Base-by-base conservation (phyloP, 1,284 basidiomycete genomes). In the Leccinum angustisporum region DNA sequence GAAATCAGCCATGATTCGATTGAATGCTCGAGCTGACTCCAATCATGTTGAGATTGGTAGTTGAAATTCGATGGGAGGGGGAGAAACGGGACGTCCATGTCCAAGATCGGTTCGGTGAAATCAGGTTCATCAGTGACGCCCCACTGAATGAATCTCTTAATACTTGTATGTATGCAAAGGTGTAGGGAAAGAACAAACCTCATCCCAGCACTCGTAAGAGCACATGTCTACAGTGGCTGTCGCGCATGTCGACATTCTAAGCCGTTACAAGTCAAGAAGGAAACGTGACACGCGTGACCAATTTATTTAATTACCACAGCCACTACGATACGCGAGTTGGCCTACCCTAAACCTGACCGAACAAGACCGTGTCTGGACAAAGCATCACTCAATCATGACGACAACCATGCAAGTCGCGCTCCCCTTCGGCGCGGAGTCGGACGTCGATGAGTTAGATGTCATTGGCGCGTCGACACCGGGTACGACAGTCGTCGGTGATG, bases 401-500 rank as follows among this genome's bases (percentile, higher is more conserved):
- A 52, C 54, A 36, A 62, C 40, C 36, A 57, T 50, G 56, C 43
- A 57, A 0, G 56, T 62, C 57, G 60, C 18, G 54, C 50, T 62
- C n/a, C 59, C 68, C 9, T 61, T 61, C 21, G 56, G 60, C 1
- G 30, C 10, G 0, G 66, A 66, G 50, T 67, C 58, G 1, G 72
- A 75, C 11, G 6, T 62, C 14, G 70, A 74, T 33, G 72, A 76
- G 11, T 57, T 73, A 1, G 72, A 76, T 43, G 58, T 76, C 10
- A 73, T 76, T 2, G 60, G 60, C 56, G 5, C 51, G 31, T 72
- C 68, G 33, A 76, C 73, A 6, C 73, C 60, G 5, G 71, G 73
- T 52, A 67, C 73, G 3, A 73, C 72, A 40, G 27, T 76, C 54
- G 61, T 71, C 14, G 72, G 68, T 9, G 75, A 76, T 56, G 72